Evolutionary conservation across 2,329 filamentous ascomycete species (phyloP).

Genomic region (Cladosporium sp.): DNA sequence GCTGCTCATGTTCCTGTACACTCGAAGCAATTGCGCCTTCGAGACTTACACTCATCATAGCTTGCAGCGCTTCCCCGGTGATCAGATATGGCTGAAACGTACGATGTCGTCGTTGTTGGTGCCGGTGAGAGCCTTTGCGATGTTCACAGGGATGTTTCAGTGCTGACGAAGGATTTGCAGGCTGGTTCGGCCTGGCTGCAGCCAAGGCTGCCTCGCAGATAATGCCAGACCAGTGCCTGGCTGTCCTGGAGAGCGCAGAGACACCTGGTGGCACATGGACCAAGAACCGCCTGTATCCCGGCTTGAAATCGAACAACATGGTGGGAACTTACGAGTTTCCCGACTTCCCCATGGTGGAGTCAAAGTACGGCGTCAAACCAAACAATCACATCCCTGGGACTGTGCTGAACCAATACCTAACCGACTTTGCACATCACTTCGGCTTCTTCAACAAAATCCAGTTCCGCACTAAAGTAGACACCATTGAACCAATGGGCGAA

Average conservation of each 20-base stretch:
- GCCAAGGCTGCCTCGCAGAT: constrained; percentile 45
- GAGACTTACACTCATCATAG: no score
- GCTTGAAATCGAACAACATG: constrained; percentile 68
- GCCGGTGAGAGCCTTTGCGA: constrained; percentile 1
- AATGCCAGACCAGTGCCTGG: constrained; percentile 35
- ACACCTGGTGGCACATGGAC: constrained; percentile 64
- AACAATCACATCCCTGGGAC: constrained; percentile 55
- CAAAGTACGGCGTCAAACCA: constrained; percentile 38
- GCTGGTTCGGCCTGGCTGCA: constrained; percentile 41
- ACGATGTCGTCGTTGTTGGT: constrained; percentile 8
- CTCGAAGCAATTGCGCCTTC: no score
- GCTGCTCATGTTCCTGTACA: no score
- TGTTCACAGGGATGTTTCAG: no score
- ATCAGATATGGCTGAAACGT: neutral
- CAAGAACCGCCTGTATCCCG: constrained; percentile 59
- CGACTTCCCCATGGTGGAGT: constrained; percentile 60
- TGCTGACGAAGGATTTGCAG: constrained; percentile 16
- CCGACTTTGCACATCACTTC: constrained; percentile 49
- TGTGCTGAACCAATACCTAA: constrained; percentile 52
- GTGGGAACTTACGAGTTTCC: constrained; percentile 66
- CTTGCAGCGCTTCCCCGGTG: no score
- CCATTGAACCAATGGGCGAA: constrained; percentile 35
- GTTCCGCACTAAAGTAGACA: constrained; percentile 47
- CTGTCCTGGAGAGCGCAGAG: constrained; percentile 37
- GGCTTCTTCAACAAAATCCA: constrained; percentile 44